Evolutionary conservation across 306 rosid species (phyloP), one percentile per base, ranked within the genome.

Genomic region (Geum urbanum): DNA sequence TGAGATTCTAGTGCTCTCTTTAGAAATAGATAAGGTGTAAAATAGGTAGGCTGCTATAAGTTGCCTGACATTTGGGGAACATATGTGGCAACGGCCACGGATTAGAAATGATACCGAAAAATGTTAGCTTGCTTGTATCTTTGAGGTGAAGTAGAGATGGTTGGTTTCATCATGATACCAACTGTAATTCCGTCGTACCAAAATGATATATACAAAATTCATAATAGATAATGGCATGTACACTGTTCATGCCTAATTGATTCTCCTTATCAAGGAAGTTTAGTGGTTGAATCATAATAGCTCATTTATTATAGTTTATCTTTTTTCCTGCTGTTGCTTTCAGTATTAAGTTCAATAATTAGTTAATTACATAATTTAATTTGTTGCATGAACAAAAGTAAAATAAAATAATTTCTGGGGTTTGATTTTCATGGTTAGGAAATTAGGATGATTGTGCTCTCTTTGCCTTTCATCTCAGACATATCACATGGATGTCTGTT

Each of bases 401-500:
- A 11, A 58, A 12, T 12, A 0, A 3, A 15, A 12, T 40, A 40
- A 0, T 3, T 1, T 41, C 43, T 54, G 10, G 27, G 8, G 20
- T 20, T 55, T 54, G 19, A 15, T 39, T 37, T 13, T 15, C 37
- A 14, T 69, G 40, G 53, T 41, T 54, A 13, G 62, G 16, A 10
- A 20, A 43, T 41, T 54, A 13, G 62, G 16, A 10, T 53, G 57
- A n/a, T 2, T 62, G 62, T 43, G 53, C 52, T n/a, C 45, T 59
- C 12, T 68, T 50, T 14, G 39, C 35, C 10, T 39, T 61, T 6
- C 65, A 41, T 32, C 67, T 43, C 64, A 51, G 3, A 69, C 61
- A 53, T 22, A 58, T 63, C 62, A 20, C 69, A 70, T 63, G 57
- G 4, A 59, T 68, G 68, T 46, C 27, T 40, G 19, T 51, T 66